Base-by-base conservation (phyloP, 2,329 filamentous ascomycete species). In the Cadophora sp. region DNA sequence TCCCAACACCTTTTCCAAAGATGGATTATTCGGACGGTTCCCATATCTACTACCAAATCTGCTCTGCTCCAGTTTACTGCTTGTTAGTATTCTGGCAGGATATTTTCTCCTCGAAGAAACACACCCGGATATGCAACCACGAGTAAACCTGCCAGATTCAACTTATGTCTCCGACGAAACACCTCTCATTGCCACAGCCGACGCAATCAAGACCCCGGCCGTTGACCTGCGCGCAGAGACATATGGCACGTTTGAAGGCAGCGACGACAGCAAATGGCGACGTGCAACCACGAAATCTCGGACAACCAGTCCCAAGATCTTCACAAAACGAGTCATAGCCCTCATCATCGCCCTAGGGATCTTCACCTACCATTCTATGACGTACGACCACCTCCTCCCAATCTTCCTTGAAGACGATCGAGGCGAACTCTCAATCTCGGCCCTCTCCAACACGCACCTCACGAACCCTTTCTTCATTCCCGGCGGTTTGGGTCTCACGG, bases 361-460 rank as follows among this genome's bases (percentile, higher is more conserved):
- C 70, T 97, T 97, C 81, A 96, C 93, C 4, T 97, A 97, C 77
- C 94, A 97, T 80, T 93, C 91, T 45, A 97, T 97, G 94, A 94
- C 91, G 0, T 97, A 93, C 79, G 95, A 97, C 76, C 92, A 97
- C 77, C 85, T 97, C 0, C 84, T 97, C 63, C 94, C 94, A 8
- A 97, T 97, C 67, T 97, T 97, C 80, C 88, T 97, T 61, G 94
- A 97, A 78, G 94, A 97, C 73, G 84, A 89, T 48, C 85, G 86
- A 36, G 81, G 79, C 69, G 76, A 79, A 30, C 64, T 68, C 13
- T 67, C 74, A 27, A 71, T 76, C 1, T 68, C 75, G 6, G 69
- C 73, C 6, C 66, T 74, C n/a, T 50, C 65, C 22, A 27, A 59
- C 6, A 67, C 64, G 4, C 39, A 20, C 4, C 65, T 33, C 63